Evolutionary conservation across 495 filamentous ascomycete species (phyloP).

Genomic region (Amniculicola lignicola): DNA sequence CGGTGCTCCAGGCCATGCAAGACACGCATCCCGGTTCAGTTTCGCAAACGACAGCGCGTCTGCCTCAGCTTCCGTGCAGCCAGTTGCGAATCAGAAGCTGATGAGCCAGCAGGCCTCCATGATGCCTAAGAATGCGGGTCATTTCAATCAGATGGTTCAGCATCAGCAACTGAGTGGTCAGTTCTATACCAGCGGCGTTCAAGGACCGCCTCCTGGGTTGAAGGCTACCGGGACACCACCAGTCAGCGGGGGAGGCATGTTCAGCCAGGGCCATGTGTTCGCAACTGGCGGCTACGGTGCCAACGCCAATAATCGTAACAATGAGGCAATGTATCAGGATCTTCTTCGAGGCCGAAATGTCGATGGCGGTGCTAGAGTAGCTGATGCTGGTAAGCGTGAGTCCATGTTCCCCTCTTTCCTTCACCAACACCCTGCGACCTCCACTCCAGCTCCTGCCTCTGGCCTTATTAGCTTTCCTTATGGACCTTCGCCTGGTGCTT

Average conservation of each 20-base stretch:
- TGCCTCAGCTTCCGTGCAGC: constrained; percentile 69
- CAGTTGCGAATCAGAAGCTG: constrained; percentile 75
- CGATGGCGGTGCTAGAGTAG: constrained; percentile 53
- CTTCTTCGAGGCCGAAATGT: constrained; percentile 62
- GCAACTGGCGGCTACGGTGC: constrained; percentile 63
- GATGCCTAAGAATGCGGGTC: constrained; percentile 59
- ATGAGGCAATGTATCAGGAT: constrained; percentile 75
- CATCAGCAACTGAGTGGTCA: constrained; percentile 55
- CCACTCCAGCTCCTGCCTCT: constrained; percentile 84
- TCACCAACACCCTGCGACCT: constrained; percentile 73
- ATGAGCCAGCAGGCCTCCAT: constrained; percentile 86
- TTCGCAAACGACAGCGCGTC: constrained; percentile 75
- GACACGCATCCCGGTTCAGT: constrained; percentile 83
- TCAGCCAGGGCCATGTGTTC: constrained; percentile 75
- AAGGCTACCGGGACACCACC: constrained; percentile 93
- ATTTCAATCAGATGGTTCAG: constrained; percentile 55
- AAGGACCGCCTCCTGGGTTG: constrained; percentile 89
- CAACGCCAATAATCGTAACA: constrained; percentile 57
- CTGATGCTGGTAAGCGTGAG: constrained; percentile 95
- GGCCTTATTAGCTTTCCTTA: constrained; percentile 86
- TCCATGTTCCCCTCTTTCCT: constrained; percentile 76
- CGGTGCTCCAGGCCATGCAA: constrained; percentile 67
- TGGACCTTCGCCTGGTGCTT: constrained; percentile 74
- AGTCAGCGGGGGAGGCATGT: constrained; percentile 70
- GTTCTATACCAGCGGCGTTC: constrained; percentile 66